phyloP scores from a whole-genome alignment of 208 protist species.

The Entamoeba invadens region DNA sequence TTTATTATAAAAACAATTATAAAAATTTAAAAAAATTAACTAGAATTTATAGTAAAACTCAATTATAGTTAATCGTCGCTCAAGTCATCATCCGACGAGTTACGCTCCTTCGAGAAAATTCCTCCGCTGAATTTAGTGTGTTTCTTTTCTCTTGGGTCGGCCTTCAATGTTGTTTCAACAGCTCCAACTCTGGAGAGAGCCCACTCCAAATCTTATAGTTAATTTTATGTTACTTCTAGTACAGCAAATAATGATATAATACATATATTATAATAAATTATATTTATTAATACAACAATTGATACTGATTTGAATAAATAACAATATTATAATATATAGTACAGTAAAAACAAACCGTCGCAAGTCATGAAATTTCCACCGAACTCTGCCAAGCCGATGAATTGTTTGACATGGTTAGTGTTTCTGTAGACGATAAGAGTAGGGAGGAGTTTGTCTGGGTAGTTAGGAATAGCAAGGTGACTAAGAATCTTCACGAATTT shows the following conservation, averaged over 20 bases:
- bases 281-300: no score
- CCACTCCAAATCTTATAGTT: background rate
- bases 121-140: background rate
- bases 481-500: background rate
- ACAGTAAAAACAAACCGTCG: no score
- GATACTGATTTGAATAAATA: no score
- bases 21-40: no score
- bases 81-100: background rate
- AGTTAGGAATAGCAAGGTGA: background rate
- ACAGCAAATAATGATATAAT: no score
- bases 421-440: background rate
- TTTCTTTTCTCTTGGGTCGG: background rate
- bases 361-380: background rate
- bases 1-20: no score
- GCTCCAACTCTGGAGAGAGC: background rate
- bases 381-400: background rate
- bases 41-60: no score
- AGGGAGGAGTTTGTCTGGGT: background rate
- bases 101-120: background rate
- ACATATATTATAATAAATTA: no score
- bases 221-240: no score
- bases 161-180: background rate
- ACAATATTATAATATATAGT: no score
- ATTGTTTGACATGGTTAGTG: background rate
- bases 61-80: background rate